These are phyloP conservation scores for Neospermospora avenae DNA, from an alignment of 2,329 filamentous ascomycete species.

Conservation along the genomic window DNA sequence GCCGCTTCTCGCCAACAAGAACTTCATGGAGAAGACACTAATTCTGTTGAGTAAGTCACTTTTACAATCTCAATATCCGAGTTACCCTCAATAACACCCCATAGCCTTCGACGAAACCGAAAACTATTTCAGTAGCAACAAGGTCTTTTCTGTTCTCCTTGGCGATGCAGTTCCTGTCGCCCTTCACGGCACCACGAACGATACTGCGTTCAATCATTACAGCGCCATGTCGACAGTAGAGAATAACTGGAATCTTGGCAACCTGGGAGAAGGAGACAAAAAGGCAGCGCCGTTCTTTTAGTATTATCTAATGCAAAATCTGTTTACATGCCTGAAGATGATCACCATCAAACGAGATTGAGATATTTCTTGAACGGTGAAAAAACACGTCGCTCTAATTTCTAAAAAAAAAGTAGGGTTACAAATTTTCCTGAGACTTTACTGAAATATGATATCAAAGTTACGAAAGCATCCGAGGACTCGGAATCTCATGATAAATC, in stretches of 20 bases:
- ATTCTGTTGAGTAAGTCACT: slow-evolving; percentile 47
- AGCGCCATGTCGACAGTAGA: slow-evolving; percentile 41
- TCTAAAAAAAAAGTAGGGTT: too few species aligned
- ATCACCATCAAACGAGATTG: too few species aligned
- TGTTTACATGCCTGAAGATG: too few species aligned
- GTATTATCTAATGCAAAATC: not conserved
- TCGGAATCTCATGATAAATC: too few species aligned
- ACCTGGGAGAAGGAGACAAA: slow-evolving; percentile 50
- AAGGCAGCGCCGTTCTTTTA: slow-evolving; percentile 17
- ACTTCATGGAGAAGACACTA: slow-evolving; percentile 51
- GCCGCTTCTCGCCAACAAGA: slow-evolving; percentile 65
- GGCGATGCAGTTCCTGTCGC: slow-evolving; percentile 48
- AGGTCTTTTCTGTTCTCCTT: slow-evolving; percentile 50
- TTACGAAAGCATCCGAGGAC: too few species aligned
- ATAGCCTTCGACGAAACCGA: slow-evolving; percentile 56
- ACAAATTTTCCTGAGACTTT: too few species aligned
- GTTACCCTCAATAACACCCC: slow-evolving; percentile 55
- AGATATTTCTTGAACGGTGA: too few species aligned
- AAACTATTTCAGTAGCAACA: slow-evolving; percentile 48
- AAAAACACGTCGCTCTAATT: too few species aligned
- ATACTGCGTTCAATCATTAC: slow-evolving; percentile 46
- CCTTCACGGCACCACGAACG: slow-evolving; percentile 48
- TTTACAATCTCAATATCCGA: slow-evolving; percentile 43
- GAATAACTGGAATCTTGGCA: slow-evolving; percentile 66
- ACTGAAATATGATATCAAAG: too few species aligned